Evolutionary conservation across 2,329 filamentous ascomycete species (phyloP), one percentile per base, ranked within the genome.

Genomic region (Setomelanomma holmii): DNA sequence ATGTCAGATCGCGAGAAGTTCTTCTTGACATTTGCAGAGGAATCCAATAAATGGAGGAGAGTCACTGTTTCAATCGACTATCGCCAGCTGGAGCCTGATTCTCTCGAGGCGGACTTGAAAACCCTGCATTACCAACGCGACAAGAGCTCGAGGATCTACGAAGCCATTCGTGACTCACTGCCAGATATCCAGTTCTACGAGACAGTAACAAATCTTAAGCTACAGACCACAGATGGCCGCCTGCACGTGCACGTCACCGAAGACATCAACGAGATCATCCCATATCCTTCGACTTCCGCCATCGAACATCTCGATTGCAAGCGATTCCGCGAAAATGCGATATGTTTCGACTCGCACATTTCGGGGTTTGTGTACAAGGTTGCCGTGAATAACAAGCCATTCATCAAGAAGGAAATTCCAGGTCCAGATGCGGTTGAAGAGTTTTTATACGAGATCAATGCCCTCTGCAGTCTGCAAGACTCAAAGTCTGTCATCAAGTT

Each of bases 311-410:
- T 97, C 45, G 55, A 69, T 4, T 78, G 76, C 56, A 71, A 68
- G 20, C 83, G 80, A 51, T 86, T 88, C 73, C 82, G 80, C 30
- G 93, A 98, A 71, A 85, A 84, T 42, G 86, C 91, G 33, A 80
- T 99, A 30, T 81, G 86, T 36, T 97, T 99, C 66, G 90, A 96
- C 61, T 90, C 91, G 1, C 95, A 99, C 77, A 86, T 98, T 73
- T 98, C 93, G 19, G 95, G 95, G 1, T 99, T 98, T 71, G 95
- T 98, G 16, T 99, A 98, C 81, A 96, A 96, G 72, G 91, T 99
- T 50, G 83, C 79, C 12, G 84, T 92, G 24, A 79, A 85, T 49
- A 87, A 84, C 30, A 80, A 84, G 51, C 86, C 86, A 1, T 88
- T 92, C 65, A 96, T 99, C 76, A 98, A 98, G 75, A 99, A 99